Percentiles rank a stretch among this genome's conserved stretches.
Conservation (phyloP, 345 rosid species). For the Brassica napus region DNA sequence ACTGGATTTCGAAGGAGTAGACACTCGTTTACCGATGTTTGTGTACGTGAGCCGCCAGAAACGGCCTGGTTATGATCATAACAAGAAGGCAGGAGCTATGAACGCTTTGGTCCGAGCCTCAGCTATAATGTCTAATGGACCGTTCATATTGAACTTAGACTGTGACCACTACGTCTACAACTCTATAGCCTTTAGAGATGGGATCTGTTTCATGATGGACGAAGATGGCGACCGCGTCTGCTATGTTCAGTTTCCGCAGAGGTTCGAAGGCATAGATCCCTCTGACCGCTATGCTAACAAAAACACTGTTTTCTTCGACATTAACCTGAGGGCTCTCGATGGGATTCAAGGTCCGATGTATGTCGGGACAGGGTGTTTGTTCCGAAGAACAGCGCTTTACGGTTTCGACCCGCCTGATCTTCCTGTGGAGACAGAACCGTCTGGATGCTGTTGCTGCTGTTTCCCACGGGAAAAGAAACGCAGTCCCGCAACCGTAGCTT, state of each 20-base stretch:
- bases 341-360: conserved; percentile 90
- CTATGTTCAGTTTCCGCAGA: conserved; percentile 83
- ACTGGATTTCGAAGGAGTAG: conserved; percentile 59
- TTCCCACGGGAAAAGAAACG: conserved; percentile 50
- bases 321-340: conserved; percentile 78
- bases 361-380: conserved; percentile 89
- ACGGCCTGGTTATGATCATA: conserved; percentile 86
- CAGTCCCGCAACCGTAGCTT: conserved; percentile 42
- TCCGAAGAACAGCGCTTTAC: conserved; percentile 77
- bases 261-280: conserved; percentile 87
- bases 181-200: conserved; percentile 71
- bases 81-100: conserved; percentile 96
- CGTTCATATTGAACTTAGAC: conserved; percentile 85
- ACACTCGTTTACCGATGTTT: conserved; percentile 78
- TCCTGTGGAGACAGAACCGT: conserved; percentile 16
- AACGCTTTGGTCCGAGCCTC: conserved; percentile 80
- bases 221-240: conserved; percentile 56
- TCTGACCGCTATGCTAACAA: conserved; percentile 87
- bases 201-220: conserved; percentile 94
- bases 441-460: conserved; percentile 50
- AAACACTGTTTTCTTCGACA: conserved; percentile 82
- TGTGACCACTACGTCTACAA: conserved; percentile 81
- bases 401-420: conserved; percentile 72
- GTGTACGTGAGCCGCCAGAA: conserved; percentile 83
- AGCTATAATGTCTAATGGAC: conserved; percentile 86